A percentile compares a stretch with the other conserved stretches of the same genome.
These are phyloP conservation scores for Nephelium lappaceum DNA, from an alignment of 345 rosid genomes.

Conservation along the genomic window DNA sequence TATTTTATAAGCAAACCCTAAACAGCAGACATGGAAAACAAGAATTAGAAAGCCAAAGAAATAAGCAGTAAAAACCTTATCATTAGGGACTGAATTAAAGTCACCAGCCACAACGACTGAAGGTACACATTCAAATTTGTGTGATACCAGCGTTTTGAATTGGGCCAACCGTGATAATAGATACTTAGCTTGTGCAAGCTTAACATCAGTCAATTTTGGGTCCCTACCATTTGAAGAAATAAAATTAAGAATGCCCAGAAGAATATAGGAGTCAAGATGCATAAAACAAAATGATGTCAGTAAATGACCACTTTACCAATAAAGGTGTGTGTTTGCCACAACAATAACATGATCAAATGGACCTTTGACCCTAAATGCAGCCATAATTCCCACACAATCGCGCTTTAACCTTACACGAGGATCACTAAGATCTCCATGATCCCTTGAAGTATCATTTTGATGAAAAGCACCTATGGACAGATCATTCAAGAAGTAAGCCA, in stretches of 20 bases:
- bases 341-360: conserved; percentile 56
- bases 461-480: conserved; percentile 33
- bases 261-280: conserved; percentile 7
- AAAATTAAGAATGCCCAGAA: neutral
- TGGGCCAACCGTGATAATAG: conserved; percentile 65
- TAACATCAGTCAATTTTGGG: conserved; percentile 87
- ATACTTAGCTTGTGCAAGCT: conserved; percentile 95
- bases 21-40: neutral
- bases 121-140: conserved; percentile 63
- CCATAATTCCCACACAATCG: conserved; percentile 90
- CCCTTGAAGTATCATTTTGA: conserved; percentile 35
- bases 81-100: conserved; percentile 92
- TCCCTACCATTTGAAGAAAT: conserved; percentile 56
- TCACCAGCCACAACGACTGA: conserved; percentile 77
- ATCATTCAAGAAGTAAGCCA: conserved; percentile 24
- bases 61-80: conserved; percentile 49
- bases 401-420: conserved; percentile 78
- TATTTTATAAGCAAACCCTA: neutral
- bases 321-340: conserved; percentile 87
- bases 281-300: neutral
- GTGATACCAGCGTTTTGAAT: conserved; percentile 58
- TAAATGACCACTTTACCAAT: conserved; percentile 56
- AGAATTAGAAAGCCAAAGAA: neutral
- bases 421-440: conserved; percentile 76
- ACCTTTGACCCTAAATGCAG: conserved; percentile 78